Evolutionary conservation across 805 yeast genomes (phyloP), one percentile per base, ranked within the genome.

Genomic region (Osmozyma mogii): DNA sequence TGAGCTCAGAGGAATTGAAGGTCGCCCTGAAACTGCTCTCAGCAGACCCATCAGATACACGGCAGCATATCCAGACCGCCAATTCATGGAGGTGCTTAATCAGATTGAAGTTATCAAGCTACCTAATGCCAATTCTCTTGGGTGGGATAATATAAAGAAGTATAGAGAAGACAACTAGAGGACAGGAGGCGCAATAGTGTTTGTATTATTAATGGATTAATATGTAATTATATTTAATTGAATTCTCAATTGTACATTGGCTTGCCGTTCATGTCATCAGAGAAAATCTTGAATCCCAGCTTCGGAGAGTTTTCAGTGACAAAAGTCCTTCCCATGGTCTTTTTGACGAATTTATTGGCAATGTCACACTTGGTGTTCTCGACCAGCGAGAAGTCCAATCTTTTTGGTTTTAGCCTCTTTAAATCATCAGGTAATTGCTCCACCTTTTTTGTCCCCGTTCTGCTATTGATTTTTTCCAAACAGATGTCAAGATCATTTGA

Each of bases 81-180:
- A 38, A 13, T 52, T 55, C 25, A 58, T 67, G 0, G 61, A 59
- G 26, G 27, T 49, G 8, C 47, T 61, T 28, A 58, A 53, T 27
- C 58, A 53, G 36, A 43, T 61, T 19, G 70, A 63, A 35, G 48
- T 63, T 9, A 42, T 63, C 11, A 61, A 60, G 42, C 49, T 63
- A 23, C 70, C 70, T 3, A 63, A 63, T 40, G 56, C 65, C 22
- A 63, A 63, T 35, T 43, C 58, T 9, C 31, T 63, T 24, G 70
- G 60, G 3, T 63, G 70, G 70, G 69, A 61, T 32, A 63, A 63
- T 34, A 40, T 63, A 27, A 47, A 54, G 30, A 60, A 58, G 41
- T 63, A 51, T 41, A 40, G 32, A 8, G 21, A 18, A 8, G 10
- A 18, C 10, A 8, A 18, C 10, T 18, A n/a, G n/a, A n/a, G n/a